Conservation (phyloP, 1,284 basidiomycete species). For the Trichosporon sp. region DNA sequence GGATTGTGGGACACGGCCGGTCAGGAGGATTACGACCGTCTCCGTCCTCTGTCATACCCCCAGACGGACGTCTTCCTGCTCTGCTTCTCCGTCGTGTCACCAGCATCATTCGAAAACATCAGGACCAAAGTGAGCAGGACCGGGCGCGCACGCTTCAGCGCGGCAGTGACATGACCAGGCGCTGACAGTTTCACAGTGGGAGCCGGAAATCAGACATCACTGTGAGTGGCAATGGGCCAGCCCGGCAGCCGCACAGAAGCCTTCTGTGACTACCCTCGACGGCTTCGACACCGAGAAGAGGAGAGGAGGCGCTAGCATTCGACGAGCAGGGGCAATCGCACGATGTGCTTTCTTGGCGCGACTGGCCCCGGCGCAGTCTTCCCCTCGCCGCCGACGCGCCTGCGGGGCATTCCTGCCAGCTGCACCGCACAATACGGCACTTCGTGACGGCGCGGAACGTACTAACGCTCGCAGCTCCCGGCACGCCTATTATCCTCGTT, state of each 20-base stretch:
- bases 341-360: background rate
- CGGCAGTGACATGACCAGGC: background rate
- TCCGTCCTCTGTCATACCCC: constrained; percentile 95
- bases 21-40: constrained; percentile 82
- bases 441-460: constrained; percentile 3
- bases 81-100: constrained; percentile 96
- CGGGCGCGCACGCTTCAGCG: background rate
- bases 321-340: background rate
- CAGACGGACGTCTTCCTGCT: constrained; percentile 99
- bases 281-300: background rate
- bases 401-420: background rate
- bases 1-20: constrained; percentile 99
- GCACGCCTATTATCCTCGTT: constrained; percentile 88
- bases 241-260: background rate
- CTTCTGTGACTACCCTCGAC: background rate
- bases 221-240: constrained; percentile 27
- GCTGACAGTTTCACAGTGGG: constrained; percentile 39
- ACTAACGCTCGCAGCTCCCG: constrained; percentile 71
- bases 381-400: background rate
- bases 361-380: background rate
- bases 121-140: constrained; percentile 71
- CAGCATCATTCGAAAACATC: constrained; percentile 97
- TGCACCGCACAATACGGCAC: background rate
- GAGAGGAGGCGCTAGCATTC: no score
- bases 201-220: constrained; percentile 48